Base-by-base conservation (phyloP, 139 green algal genomes). In the Limnomonas spitsbergensis region DNA sequence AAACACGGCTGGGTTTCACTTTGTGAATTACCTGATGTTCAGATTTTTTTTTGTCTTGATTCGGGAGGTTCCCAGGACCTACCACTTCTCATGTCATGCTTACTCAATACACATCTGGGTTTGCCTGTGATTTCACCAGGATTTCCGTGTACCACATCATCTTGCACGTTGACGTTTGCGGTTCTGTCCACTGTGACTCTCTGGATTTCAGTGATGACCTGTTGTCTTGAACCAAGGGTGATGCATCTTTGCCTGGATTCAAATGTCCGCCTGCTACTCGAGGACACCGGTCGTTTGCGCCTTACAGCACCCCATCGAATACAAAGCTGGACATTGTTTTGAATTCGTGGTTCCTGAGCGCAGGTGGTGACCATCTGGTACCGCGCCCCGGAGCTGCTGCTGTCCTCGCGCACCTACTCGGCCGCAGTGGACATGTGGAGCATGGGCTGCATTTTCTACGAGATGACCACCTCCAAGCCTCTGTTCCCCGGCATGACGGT, bases 301-400 rank as follows among this genome's bases (percentile, higher is more conserved):
- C 14, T n/a, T n/a, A 61, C 24, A 61, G 20, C 14, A 61, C 14
- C 47, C 14, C 24, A 61, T 24, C 24, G 47, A 61, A 61, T n/a
- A 61, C 24, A n/a, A n/a, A 61, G 20, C 24, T 14, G 14, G 14
- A n/a, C 47, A 61, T n/a, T 14, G 47, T 61, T 61, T 61, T 61
- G 14, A 14, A 61, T 14, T 24, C n/a, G n/a, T n/a, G n/a, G n/a
- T n/a, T n/a, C n/a, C n/a, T n/a, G n/a, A 72, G 9, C 66, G 67
- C 86, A 95, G 87, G 94, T 98, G 56, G 94, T 99, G 53, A 99
- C 96, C 31, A 82, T 99, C 38, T 99, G 95, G 94, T 99, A 99
- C 88, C 90, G 96, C 26, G 90, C 95, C n/a, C 96, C 96, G 4
- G 96, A 99, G 86, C 94, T 99, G 78, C 84, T 99, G 81, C 89